These are phyloP conservation scores for Pichia membranifaciens DNA, from an alignment of 805 yeast species.

Conservation along the genomic window DNA sequence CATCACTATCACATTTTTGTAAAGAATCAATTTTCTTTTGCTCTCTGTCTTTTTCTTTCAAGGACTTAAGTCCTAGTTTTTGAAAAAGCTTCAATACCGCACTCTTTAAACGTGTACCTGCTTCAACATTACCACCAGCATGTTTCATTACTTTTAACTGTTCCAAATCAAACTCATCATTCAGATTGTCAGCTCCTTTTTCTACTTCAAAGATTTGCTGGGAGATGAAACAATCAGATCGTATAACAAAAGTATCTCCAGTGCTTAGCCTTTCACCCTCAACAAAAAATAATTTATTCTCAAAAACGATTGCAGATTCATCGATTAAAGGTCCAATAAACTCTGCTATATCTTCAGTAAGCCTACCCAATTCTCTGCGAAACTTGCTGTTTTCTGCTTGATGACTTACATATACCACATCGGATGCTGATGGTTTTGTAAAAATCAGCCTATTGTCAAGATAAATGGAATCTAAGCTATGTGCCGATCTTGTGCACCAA, in stretches of 20 bases:
- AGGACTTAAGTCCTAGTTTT: conserved; percentile 11
- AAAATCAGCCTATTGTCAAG: conserved; percentile 30
- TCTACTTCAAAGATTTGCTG: conserved; percentile 14
- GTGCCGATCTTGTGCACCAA: conserved; percentile 67
- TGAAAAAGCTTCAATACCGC: conserved; percentile 16
- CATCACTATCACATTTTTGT: conserved; percentile 53
- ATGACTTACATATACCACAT: conserved; percentile 24
- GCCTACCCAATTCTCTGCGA: conserved; percentile 67
- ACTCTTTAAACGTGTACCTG: conserved; percentile 13
- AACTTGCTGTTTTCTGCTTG: conserved; percentile 14
- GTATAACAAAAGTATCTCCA: conserved; percentile 73
- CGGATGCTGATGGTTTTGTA: conserved; percentile 16
- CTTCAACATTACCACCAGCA: conserved; percentile 5
- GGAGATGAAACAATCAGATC: conserved; percentile 56
- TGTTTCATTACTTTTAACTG: conserved; percentile 9
- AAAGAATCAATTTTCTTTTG: conserved; percentile 30
- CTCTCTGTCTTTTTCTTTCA: not conserved
- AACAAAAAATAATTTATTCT: conserved; percentile 52
- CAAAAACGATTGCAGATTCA: conserved; percentile 46
- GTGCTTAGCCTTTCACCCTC: conserved; percentile 49
- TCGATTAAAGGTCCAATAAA: conserved; percentile 62
- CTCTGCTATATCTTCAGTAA: conserved; percentile 64
- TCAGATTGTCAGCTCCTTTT: not conserved
- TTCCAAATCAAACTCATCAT: conserved; percentile 4
- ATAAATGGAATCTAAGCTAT: conserved; percentile 37